phyloP scores from a whole-genome alignment of 176 grass and related monocot species.

The Oryza punctata region DNA sequence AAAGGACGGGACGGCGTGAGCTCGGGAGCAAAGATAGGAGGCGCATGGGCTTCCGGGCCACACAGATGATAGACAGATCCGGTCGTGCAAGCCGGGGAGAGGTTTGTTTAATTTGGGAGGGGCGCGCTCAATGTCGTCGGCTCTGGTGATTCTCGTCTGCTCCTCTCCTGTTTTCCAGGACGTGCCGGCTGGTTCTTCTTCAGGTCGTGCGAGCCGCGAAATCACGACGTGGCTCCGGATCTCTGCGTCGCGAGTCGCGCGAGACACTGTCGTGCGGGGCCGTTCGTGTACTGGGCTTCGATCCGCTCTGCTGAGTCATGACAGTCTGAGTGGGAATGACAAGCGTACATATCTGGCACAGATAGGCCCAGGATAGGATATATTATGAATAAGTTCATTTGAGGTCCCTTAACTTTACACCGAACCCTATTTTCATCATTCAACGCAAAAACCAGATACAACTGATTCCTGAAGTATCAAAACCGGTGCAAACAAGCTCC shows the following conservation, averaged over 20 bases:
- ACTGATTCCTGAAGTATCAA: no score
- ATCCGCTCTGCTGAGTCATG: neutral
- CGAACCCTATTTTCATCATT: no score
- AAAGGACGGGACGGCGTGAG: conserved; percentile 28
- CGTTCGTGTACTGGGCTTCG: no score
- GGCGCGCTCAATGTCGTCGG: neutral
- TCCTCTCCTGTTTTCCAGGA: conserved; percentile 22
- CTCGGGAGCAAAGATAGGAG: conserved; percentile 65
- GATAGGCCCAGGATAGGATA: no score
- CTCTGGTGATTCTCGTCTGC: no score
- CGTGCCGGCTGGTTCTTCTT: neutral
- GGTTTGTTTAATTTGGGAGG: conserved; percentile 22
- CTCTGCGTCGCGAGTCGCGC: neutral
- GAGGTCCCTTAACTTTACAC: no score
- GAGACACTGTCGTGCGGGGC: neutral
- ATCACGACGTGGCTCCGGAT: neutral
- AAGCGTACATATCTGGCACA: no score
- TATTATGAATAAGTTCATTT: no score
- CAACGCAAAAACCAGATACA: no score
- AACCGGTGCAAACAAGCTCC: no score
- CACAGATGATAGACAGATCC: conserved; percentile 14
- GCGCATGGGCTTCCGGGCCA: conserved; percentile 41
- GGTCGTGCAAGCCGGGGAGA: conserved; percentile 29
- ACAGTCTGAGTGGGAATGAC: no score
- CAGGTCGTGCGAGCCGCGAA: neutral